Evolutionary conservation across 2,329 filamentous ascomycete genomes (phyloP), one percentile per base, ranked within the genome.

Genomic region (Alternaria gansuensis): DNA sequence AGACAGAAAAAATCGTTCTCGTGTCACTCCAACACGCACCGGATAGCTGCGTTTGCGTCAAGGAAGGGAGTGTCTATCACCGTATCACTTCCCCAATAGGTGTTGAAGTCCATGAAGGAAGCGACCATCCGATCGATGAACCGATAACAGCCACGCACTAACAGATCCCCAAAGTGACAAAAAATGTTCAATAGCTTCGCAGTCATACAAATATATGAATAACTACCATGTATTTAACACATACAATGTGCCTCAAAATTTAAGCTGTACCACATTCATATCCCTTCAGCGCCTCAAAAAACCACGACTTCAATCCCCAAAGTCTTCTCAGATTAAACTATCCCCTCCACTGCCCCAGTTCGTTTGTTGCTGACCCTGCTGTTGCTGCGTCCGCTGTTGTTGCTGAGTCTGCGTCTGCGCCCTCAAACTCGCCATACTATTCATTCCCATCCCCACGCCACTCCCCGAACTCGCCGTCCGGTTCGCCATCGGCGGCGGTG

Each of bases 341-440:
- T 74, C 71, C 3, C 67, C 59, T 14, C 66, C 70, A 50, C 59
- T 68, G 0, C 65, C 68, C 68, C 68, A 71, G 21, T 60, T 71
- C 17, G 51, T 49, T 46, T 64, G 61, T 34, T 66, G 58, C 44
- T 66, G 64, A 1, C 17, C 17, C 17, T 57, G 60, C 10, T 55
- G 63, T 45, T 70, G 71, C 11, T 41, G 29, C 3, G 31, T 21
- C 11, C 63, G 44, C 17, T 68, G 54, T 13, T 64, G 45, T 4
- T 67, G 58, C 28, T 71, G 68, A 17, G 23, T 64, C 43, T 72
- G 69, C 8, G 68, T 68, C 55, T 72, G 69, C 29, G 63, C 67
- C 54, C 65, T 65, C 50, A 73, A 62, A 40, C 61, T 63, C 39
- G 65, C 60, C 69, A 71, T 70, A 36, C 63, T 67, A 37, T 66